Percentiles rank a stretch among this genome's conserved stretches.
phyloP scores from a whole-genome alignment of 2,329 filamentous ascomycete genomes.

The Colletotrichum sublineola region DNA sequence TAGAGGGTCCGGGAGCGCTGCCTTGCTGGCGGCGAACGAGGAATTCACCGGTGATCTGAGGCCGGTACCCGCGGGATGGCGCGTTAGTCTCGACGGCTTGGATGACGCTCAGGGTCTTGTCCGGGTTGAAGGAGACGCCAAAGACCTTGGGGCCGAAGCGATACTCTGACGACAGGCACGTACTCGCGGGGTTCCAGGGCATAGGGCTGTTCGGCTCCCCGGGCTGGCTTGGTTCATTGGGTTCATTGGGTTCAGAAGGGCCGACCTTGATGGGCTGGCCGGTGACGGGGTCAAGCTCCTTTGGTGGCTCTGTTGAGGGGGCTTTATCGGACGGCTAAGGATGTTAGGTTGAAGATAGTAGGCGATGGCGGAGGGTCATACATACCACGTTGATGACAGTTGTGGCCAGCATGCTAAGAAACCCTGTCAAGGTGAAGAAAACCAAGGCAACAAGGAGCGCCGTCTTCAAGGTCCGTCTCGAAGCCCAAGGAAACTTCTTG shows the following conservation, averaged over 20 bases:
- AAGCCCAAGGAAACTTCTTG: slow-evolving; percentile 31
- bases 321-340: slow-evolving; percentile 9
- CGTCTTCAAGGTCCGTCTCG: slow-evolving; percentile 49
- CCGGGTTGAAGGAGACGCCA: slow-evolving; percentile 53
- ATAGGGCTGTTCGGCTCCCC: slow-evolving; percentile 30
- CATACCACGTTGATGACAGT: slow-evolving; percentile 49
- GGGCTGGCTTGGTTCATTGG: slow-evolving; percentile 17
- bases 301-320: slow-evolving; percentile 28
- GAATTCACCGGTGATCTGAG: slow-evolving; percentile 61
- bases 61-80: slow-evolving; percentile 45
- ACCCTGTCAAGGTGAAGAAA: slow-evolving; percentile 50
- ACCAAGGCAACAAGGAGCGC: slow-evolving; percentile 51
- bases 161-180: slow-evolving; percentile 43
- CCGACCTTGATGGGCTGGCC: slow-evolving; percentile 35
- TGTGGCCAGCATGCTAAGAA: slow-evolving; percentile 46
- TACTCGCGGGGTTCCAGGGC: slow-evolving; percentile 29
- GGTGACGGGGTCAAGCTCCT: slow-evolving; percentile 34
- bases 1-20: slow-evolving; percentile 50
- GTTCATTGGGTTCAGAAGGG: slow-evolving; percentile 14
- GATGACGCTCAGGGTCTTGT: slow-evolving; percentile 55
- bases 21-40: slow-evolving; percentile 56
- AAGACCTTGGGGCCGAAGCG: slow-evolving; percentile 46
- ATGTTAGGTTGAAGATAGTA: neutral
- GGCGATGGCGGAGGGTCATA: slow-evolving; percentile 6
- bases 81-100: slow-evolving; percentile 52